phyloP scores from a whole-genome alignment of 768 basidiomycete genomes.

The Boletus tomentosulus region DNA sequence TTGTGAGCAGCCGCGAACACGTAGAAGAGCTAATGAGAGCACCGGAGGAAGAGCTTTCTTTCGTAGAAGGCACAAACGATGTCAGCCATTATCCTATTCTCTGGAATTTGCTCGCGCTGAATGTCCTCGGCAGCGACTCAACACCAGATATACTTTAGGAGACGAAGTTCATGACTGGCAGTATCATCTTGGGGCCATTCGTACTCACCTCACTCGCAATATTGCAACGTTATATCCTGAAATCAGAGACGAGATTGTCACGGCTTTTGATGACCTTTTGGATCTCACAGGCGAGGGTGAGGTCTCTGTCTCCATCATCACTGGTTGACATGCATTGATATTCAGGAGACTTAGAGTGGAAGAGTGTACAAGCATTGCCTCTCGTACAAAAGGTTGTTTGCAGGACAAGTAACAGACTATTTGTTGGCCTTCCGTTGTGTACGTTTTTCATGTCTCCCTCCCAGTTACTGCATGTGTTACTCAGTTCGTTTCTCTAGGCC shows the following conservation, averaged over 20 bases:
- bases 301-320: neutral
- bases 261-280: constrained; percentile 39
- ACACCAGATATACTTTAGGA: constrained; percentile 36
- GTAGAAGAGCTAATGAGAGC: constrained; percentile 39
- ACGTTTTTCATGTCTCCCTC: constrained; percentile 5
- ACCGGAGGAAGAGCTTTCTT: constrained; percentile 35
- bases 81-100: constrained; percentile 21
- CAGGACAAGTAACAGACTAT: constrained; percentile 41
- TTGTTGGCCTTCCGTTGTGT: constrained; percentile 49
- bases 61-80: constrained; percentile 15
- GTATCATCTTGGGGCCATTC: constrained; percentile 30
- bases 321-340: neutral
- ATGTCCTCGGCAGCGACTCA: constrained; percentile 29
- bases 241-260: constrained; percentile 42
- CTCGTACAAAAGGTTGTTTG: constrained; percentile 34
- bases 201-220: constrained; percentile 34
- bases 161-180: constrained; percentile 21
- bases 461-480: neutral
- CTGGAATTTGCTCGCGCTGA: neutral
- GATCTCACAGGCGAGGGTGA: constrained; percentile 12
- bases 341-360: constrained; percentile 35
- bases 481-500: neutral
- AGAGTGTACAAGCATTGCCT: constrained; percentile 22
- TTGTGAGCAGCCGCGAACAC: constrained; percentile 28
- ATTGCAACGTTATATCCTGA: constrained; percentile 37